Evolutionary conservation across 345 rosid genomes (phyloP).

Genomic region (Psidium friedrichsthalianum): DNA sequence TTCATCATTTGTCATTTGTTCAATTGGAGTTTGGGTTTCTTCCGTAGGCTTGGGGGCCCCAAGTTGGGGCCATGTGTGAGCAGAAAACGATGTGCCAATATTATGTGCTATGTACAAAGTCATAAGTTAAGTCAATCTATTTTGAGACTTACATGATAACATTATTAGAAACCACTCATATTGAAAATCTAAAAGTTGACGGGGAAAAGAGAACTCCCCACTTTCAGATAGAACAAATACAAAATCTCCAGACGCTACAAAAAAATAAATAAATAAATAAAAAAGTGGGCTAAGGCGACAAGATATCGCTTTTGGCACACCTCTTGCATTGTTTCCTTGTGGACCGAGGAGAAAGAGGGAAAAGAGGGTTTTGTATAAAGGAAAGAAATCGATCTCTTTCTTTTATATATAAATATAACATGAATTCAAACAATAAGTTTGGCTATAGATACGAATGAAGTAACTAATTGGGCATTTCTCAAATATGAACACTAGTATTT

Average conservation of each 20-base stretch:
- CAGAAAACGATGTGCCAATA: neutral
- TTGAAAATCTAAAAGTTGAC: neutral
- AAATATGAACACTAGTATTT: neutral
- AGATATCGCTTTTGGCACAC: neutral
- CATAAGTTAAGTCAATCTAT: neutral
- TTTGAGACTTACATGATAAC: neutral
- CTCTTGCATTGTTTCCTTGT: neutral
- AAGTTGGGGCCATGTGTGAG: neutral
- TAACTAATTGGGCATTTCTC: neutral
- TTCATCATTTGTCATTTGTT: neutral
- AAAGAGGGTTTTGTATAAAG: too few species aligned
- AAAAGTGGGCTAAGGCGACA: neutral
- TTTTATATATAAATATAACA: too few species aligned
- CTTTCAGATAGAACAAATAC: neutral
- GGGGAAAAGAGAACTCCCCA: neutral
- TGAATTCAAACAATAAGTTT: too few species aligned
- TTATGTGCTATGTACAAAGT: neutral
- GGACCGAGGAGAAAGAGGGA: too few species aligned
- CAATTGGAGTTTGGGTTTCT: neutral
- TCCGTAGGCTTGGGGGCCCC: neutral
- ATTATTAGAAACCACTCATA: neutral
- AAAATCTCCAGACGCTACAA: neutral
- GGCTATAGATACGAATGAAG: too few species aligned
- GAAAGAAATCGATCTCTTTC: too few species aligned
- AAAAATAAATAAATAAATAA: too few species aligned